These are phyloP conservation scores for Chrysosporium queenslandicum DNA, from an alignment of 2,329 filamentous ascomycete species.

Conservation along the genomic window DNA sequence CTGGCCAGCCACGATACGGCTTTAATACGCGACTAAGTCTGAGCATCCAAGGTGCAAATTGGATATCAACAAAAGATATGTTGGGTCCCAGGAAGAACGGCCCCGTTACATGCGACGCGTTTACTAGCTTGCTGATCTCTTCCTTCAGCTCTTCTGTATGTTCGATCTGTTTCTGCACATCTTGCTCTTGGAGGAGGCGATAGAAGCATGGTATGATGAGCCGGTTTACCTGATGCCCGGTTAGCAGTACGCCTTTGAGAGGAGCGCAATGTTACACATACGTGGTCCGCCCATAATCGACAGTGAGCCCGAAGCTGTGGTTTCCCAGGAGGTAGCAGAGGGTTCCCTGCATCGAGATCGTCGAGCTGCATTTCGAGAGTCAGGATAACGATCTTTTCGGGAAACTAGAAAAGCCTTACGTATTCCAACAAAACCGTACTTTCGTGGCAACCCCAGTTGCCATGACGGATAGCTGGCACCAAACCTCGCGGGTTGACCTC, in stretches of 20 bases:
- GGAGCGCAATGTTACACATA: slow-evolving; percentile 34
- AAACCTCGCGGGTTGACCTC: slow-evolving; percentile 67
- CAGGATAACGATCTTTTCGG: neutral
- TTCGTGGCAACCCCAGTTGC: slow-evolving; percentile 73
- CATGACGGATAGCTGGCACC: slow-evolving; percentile 67
- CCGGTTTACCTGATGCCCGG: slow-evolving; percentile 53
- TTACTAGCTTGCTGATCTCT: slow-evolving; percentile 54
- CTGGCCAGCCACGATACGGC: slow-evolving; percentile 56
- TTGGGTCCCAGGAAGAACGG: slow-evolving; percentile 57
- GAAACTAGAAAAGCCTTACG: slow-evolving; percentile 39
- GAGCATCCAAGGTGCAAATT: slow-evolving; percentile 65
- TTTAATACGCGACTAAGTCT: slow-evolving; percentile 56
- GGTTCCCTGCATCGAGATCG: slow-evolving; percentile 52
- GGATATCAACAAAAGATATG: slow-evolving; percentile 60
- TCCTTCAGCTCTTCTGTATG: slow-evolving; percentile 53
- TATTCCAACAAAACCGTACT: slow-evolving; percentile 80
- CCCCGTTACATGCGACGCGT: slow-evolving; percentile 48
- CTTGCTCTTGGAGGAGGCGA: slow-evolving; percentile 57
- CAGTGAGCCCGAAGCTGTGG: slow-evolving; percentile 61
- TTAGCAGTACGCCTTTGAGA: neutral
- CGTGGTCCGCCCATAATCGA: slow-evolving; percentile 71
- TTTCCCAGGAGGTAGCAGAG: slow-evolving; percentile 55
- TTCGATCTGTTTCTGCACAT: slow-evolving; percentile 48
- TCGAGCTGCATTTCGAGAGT: slow-evolving; percentile 48
- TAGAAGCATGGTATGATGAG: slow-evolving; percentile 70